Evolutionary conservation across 2,329 filamentous ascomycete species (phyloP), one percentile per base, ranked within the genome.

Genomic region (Amylocarpus encephaloides): DNA sequence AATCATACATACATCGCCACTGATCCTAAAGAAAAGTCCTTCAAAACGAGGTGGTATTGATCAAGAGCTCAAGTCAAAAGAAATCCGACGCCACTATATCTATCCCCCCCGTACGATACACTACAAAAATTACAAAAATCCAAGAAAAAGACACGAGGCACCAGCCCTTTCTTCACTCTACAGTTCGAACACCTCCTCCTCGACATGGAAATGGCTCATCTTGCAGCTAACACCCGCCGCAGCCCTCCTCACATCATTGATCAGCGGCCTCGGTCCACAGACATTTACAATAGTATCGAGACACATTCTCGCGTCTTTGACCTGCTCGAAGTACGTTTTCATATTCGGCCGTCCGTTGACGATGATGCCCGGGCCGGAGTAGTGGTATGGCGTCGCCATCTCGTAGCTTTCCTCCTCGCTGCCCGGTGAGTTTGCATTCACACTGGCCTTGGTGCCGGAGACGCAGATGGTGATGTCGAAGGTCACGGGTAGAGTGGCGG

Each of bases 121-220:
- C 22, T 26, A 7, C n/a, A n/a, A 26, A 7, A 26, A 4, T 26
- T 26, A 26, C 22, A 26, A 26, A 4, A 7, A 26, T 7, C 22
- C 4, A 26, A 26, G 22, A 26, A 26, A 4, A 4, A 26, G 4
- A 26, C 22, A 4, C 4, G 22, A 26, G 22, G 22, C 7, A 4
- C 22, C 22, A 4, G 22, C 22, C 22, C 22, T 26, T 7, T 26
- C 22, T 26, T 7, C 22, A 4, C 22, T 26, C 22, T 26, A 26
- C 22, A 50, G 19, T 41, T 58, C 56, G 52, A 58, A 58, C 6
- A 54, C 47, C 43, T 58, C 56, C 36, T 58, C 56, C 40, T 58
- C 56, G 11, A 58, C 49, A 35, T 43, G 46, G 33, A 56, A 56
- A 18, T 54, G 34, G 5, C 56, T 43, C 1, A 18, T 16, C 11